Conservation (phyloP, 2,329 filamentous ascomycete genomes). For the Fonsecaea pedrosoi region DNA sequence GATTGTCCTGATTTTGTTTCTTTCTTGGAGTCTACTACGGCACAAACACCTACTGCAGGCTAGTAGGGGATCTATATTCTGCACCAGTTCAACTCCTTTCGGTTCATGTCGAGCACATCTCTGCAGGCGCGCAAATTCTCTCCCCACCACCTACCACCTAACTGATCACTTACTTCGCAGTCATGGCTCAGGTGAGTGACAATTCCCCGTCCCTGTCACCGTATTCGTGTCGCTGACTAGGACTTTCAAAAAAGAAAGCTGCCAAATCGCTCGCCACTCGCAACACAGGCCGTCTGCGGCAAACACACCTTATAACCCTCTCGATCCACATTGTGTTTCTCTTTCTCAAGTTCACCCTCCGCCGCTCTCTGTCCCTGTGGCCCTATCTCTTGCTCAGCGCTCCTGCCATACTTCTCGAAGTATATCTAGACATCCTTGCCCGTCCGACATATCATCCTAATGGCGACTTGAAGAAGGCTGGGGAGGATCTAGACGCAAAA, state of each 20-base stretch:
- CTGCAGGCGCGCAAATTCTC: not conserved
- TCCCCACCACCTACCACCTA: not conserved
- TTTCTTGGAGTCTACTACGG: not conserved
- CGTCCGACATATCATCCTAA: conserved; percentile 74
- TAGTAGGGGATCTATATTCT: not conserved
- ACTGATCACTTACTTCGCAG: not conserved
- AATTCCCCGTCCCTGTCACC: not conserved
- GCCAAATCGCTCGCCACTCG: conserved; percentile 72
- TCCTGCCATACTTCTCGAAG: conserved; percentile 80
- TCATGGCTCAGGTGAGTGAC: not conserved
- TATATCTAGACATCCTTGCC: conserved; percentile 82
- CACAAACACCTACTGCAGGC: not conserved
- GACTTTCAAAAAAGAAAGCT: conserved; percentile 50
- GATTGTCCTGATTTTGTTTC: not conserved
- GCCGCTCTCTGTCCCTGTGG: conserved; percentile 67
- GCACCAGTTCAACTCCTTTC: not conserved
- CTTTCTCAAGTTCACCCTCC: conserved; percentile 68
- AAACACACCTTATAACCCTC: conserved; percentile 78
- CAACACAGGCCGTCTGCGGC: conserved; percentile 78
- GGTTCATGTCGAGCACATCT: not conserved
- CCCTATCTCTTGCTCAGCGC: conserved; percentile 75
- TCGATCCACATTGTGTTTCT: conserved; percentile 77
- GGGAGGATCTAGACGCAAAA: conserved; percentile 85
- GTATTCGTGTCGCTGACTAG: not conserved
- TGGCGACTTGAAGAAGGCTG: conserved; percentile 73